Base-by-base conservation (phyloP, 75 land plant genomes). In the Cryptomeria japonica region DNA sequence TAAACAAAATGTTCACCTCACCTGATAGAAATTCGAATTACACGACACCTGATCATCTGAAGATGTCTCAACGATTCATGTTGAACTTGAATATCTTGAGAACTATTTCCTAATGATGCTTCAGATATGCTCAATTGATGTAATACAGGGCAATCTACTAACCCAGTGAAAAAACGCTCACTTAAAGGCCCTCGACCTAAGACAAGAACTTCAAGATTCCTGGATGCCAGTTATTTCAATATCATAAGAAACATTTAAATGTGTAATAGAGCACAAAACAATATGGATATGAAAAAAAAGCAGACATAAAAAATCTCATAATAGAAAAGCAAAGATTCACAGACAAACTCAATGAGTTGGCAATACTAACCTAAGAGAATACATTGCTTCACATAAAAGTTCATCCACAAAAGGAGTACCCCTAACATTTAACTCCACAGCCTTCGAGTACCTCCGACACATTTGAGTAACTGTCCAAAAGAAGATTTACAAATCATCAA, bases 11-110 rank as follows among this genome's bases (percentile, higher is more conserved):
- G 34, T 75, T 12, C 10, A 91, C 84, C 94, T 55, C 41, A 97
- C 99, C 96, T 96, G 86, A 98, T 88, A 37, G 94, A 91, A 87
- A 98, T 89, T 22, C 99, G 99, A n/a, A 93, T 90, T 36, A 93
- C 94, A 39, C 96, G 98, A 77, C 99, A 98, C 85, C 94, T 92
- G 25, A 89, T 87, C 31, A 98, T 90, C 37, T 93, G 90, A 55
- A 98, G 93, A 55, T 90, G 87, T 42, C 87, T 88, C 85, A 98
- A 87, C 56, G 80, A 85, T 32, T 94, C 96, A 88, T 98, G 99
- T 34, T 80, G 84, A n/a, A 98, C 80, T 18, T 88, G 89, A 78
- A 96, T 93, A 87, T 98, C 99, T 83, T 94, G 97, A 76, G 92
- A 75, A 83, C 92, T 92, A 92, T 85, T 94, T 61, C 95, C 99